Base-by-base conservation (phyloP, 2,329 filamentous ascomycete species). In the Chaetomiaceae sp. region DNA sequence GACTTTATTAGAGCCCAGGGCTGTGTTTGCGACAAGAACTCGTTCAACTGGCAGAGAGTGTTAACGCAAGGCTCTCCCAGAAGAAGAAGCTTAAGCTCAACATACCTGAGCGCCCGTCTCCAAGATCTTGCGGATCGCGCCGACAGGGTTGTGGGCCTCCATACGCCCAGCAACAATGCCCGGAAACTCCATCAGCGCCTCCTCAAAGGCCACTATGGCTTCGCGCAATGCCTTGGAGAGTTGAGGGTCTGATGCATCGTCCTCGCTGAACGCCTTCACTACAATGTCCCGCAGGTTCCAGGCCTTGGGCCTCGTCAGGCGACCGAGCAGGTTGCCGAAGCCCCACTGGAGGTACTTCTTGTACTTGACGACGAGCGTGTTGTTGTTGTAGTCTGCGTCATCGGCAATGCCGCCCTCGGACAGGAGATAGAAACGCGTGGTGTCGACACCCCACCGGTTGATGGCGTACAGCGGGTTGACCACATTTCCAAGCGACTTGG, bases 381-480 rank as follows among this genome's bases (percentile, higher is more conserved):
- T 72, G 67, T 97, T 99, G 57, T 86, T 85, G 66, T 97, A 99
- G 68, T 91, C 84, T 27, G 89, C 81, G 66, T 99, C 94, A 53
- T 88, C 76, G 14, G 74, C 73, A 31, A 96, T 82, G 20, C 85
- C 88, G 38, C 90, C 91, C 57, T 91, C 86, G 57, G 87, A 82
- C 59, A 90, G 82, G 59, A 99, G 81, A 69, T 92, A 99, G 71
- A 88, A 97, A 9, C 94, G 86, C 78, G 99, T 84, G 1, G 85
- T 80, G 68, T 99, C 95, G 4, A 91, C 76, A 2, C 90, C 91
- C 71, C 91, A 99, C 6, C 91, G 82, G 59, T 96, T 86, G 44
- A 97, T 80, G 12, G 94, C 94, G 61, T 90, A 90, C 66, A 95
- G 91, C 0, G 94, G 94, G 65, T 96, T 94, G 39, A 99, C 92